Percentiles rank a stretch among this genome's conserved stretches.
Evolutionary conservation across 495 filamentous ascomycete species (phyloP).

Genomic region (Lophiostoma macrostomum): DNA sequence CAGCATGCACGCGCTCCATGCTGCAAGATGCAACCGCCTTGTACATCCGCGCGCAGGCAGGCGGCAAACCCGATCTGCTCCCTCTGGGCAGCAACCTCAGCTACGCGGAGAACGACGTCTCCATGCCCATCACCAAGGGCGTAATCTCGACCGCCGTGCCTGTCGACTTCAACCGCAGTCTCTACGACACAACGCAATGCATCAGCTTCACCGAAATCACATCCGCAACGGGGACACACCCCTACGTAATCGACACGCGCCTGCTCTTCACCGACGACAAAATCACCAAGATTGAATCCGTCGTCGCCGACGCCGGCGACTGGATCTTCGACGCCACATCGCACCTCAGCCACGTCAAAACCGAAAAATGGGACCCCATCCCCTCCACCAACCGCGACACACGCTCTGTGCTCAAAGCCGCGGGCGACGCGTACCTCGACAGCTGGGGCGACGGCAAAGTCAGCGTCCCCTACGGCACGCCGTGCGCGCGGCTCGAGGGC

Average conservation of each 20-base stretch:
- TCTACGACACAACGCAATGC: slow-evolving; percentile 25
- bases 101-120: slow-evolving; percentile 19
- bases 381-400: slow-evolving; percentile 17
- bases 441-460: slow-evolving; percentile 44
- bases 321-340: slow-evolving; percentile 27
- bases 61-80: slow-evolving; percentile 11
- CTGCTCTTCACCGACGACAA: slow-evolving; percentile 16
- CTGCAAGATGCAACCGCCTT: slow-evolving; percentile 15
- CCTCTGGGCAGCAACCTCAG: slow-evolving; percentile 10
- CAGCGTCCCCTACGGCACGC: slow-evolving; percentile 47
- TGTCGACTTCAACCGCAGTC: slow-evolving; percentile 25
- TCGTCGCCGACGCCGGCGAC: slow-evolving; percentile 25
- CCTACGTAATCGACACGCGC: slow-evolving; percentile 25
- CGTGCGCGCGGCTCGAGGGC: slow-evolving; percentile 50
- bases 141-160: slow-evolving; percentile 12
- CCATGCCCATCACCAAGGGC: slow-evolving; percentile 12
- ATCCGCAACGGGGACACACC: slow-evolving; percentile 18
- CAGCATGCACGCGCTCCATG: slow-evolving; percentile 17
- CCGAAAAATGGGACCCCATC: slow-evolving; percentile 25
- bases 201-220: slow-evolving; percentile 26
- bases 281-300: slow-evolving; percentile 21
- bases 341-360: slow-evolving; percentile 10
- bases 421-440: slow-evolving; percentile 28
- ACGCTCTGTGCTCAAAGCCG: slow-evolving; percentile 25
- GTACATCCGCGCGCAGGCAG: slow-evolving; percentile 25